Evolutionary conservation across 176 grass and related monocot genomes (phyloP).

Genomic region (Melocanna baccifera): DNA sequence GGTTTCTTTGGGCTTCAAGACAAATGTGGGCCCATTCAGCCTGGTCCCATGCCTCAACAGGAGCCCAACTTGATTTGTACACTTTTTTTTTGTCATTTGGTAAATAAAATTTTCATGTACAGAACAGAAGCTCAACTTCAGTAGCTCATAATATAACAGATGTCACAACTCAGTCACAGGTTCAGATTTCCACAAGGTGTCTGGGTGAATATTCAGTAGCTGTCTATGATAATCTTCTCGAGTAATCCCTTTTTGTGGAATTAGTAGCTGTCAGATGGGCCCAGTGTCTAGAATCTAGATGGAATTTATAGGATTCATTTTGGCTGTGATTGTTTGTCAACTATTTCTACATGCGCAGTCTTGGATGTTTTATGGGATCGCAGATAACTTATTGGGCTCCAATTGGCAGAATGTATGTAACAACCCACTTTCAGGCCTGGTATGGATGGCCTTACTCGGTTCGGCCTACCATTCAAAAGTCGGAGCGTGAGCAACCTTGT

Average conservation of each 20-base stretch:
- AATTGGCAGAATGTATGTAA: not conserved
- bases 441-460: not conserved
- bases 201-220: not conserved
- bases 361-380: not conserved
- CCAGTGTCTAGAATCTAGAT: not conserved
- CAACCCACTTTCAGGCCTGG: not conserved
- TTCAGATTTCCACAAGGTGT: not conserved
- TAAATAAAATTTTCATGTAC: not conserved
- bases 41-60: not conserved
- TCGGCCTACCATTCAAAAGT: not conserved
- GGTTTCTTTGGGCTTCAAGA: not conserved
- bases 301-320: not conserved
- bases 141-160: not conserved
- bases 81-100: not conserved
- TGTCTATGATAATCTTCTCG: not conserved
- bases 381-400: not conserved
- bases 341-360: no score
- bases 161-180: no score
- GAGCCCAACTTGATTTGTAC: not conserved
- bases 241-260: not conserved
- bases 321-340: not conserved
- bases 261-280: not conserved
- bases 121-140: not conserved
- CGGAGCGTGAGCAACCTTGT: not conserved
- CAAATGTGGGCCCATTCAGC: slow-evolving; percentile 3